These are phyloP conservation scores for Nitzschia sp. DNA, from an alignment of 108 stramenopile species.

Conservation along the genomic window DNA sequence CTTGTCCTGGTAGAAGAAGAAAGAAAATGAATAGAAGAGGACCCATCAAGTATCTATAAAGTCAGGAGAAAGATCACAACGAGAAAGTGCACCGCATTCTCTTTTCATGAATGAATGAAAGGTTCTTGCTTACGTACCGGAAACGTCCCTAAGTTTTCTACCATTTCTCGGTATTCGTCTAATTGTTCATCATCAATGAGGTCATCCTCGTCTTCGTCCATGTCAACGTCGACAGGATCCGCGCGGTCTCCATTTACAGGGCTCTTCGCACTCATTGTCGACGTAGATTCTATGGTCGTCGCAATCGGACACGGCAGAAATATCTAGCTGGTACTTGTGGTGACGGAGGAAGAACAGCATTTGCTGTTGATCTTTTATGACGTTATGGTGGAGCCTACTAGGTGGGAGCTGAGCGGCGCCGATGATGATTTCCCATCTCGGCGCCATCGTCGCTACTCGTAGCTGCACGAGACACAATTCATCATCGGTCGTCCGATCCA, in stretches of 20 bases:
- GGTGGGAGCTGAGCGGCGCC: too few relatives aligned
- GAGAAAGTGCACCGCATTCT: too few relatives aligned
- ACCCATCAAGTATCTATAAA: neutral
- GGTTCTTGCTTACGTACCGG: slow-evolving; percentile 57
- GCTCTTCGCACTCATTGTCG: neutral
- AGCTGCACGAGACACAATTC: too few relatives aligned
- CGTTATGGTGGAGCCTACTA: too few relatives aligned
- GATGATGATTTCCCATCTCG: too few relatives aligned
- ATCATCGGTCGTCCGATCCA: neutral
- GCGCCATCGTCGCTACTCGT: too few relatives aligned
- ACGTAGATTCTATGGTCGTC: too few relatives aligned
- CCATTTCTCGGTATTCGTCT: slow-evolving; percentile 76
- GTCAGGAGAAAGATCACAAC: neutral
- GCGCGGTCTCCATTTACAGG: neutral
- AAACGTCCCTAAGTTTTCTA: slow-evolving; percentile 65
- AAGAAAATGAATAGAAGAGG: neutral
- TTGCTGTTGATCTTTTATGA: too few relatives aligned
- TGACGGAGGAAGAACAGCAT: too few relatives aligned
- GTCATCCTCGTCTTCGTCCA: slow-evolving; percentile 30
- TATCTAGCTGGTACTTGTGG: too few relatives aligned
- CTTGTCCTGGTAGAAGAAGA: slow-evolving; percentile 54
- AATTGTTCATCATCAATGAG: slow-evolving; percentile 73
- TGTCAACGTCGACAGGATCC: neutral
- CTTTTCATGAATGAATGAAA: too few relatives aligned
- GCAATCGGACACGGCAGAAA: too few relatives aligned